Evolutionary conservation across 2,329 filamentous ascomycete genomes (phyloP), one percentile per base, ranked within the genome.

Genomic region (Chaetomium globosum): DNA sequence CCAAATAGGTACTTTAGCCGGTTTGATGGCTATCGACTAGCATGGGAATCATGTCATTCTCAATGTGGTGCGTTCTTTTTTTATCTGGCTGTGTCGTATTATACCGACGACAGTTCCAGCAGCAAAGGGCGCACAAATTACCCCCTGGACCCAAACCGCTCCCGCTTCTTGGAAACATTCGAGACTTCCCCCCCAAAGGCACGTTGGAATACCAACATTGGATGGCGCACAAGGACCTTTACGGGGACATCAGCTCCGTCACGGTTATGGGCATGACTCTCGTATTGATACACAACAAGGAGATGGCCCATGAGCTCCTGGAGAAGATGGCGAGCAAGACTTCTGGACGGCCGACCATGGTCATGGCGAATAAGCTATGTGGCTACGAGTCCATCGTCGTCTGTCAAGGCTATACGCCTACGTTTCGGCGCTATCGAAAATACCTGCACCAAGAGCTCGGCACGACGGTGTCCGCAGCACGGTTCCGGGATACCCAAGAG

Each of bases 221-320:
- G 51, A 12, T 54, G 23, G 23, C 23, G 26, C 51, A 54, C 51
- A 54, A 54, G 23, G 51, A 54, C 51, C 23, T 30, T 7, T 54
- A 54, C 26, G 51, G 51, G 26, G 23, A 5, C 6, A 54, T 54
- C 51, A 16, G 12, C 23, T 54, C 51, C 13, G 51, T 54, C 7
- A 31, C 51, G 10, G 26, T 54, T 26, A 28, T 54, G 9, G 51
- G 51, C 10, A 28, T 9, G 26, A 54, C 51, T 10, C 23, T 54
- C 51, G 16, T 54, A 19, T 31, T 54, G 10, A 19, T 54, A 7
- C 51, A 54, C 26, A n/a, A 54, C 51, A 28, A 28, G 51, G 16
- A 54, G 51, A 31, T 54, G 51, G 51, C 51, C 9, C 51, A 28
- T 31, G 51, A 54, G 13, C 28, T 54, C 23, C 51, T 54, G 8